Base-by-base conservation (phyloP, 1,284 basidiomycete species). In the Apiotrichum akiyoshidainum region DNA sequence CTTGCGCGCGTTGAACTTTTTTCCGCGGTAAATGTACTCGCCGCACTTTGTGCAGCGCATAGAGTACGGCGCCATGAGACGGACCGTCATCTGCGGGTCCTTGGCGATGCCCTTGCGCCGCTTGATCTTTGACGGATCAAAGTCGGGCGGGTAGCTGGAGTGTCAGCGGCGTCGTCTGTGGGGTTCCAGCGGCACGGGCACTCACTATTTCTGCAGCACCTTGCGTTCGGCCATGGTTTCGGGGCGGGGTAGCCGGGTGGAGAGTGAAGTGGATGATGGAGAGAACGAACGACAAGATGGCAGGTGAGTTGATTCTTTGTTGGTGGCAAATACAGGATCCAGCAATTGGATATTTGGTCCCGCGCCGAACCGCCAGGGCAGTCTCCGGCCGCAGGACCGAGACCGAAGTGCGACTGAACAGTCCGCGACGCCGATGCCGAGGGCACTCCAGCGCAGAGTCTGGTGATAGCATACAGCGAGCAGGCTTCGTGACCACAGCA, bases 1-100 rank as follows among this genome's bases (percentile, higher is more conserved):
- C 75, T 99, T 99, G 52, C 95, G 84, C 2, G 96, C 96, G 69
- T 99, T 99, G 82, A 99, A 99, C 79, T 99, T 99, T 81, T 98
- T 98, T 47, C 95, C 96, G 75, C 97, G 82, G 71, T 83, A 94
- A 61, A 98, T 90, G 75, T 97, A 99, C 78, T 99, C 96, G 57
- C 94, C 95, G 70, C 95, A 99, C 13, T 90, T 89, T 71, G 89
- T 92, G 73, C 91, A 94, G 70, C 90, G 86, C 95, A 99, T 99
- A 16, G 91, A 94, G 78, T 96, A 99, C 0, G 95, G 95, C 8
- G 96, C 94, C 95, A 99, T 99, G 49, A 99, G 85, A 83, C 94
- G 90, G 63, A 99, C 93, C 57, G 93, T 90, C 79, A 95, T 91
- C 75, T 98, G 95, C 19, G 87, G 86, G 77, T 96, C 95, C 82